Conservation (phyloP, 768 basidiomycete species). For the Pleurotus sapidus region DNA sequence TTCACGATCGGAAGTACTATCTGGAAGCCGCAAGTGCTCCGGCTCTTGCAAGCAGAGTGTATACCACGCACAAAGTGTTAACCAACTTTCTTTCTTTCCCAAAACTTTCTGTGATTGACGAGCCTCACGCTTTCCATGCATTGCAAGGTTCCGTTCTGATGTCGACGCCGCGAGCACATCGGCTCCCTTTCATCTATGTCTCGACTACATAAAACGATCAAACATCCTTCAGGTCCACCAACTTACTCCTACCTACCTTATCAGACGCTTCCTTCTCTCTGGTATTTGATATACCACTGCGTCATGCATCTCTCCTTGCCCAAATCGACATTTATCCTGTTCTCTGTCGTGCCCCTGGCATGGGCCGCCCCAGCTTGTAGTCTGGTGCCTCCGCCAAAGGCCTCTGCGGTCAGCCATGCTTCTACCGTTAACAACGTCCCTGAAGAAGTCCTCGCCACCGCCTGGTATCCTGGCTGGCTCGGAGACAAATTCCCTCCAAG, state of each 20-base stretch:
- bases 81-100: background rate
- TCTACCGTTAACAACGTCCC: constrained; percentile 9
- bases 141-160: background rate
- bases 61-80: no score
- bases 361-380: constrained; percentile 29
- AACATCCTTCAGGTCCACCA: background rate
- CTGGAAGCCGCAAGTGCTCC: no score
- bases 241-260: background rate
- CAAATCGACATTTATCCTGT: constrained; percentile 19
- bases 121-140: background rate
- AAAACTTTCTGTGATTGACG: background rate
- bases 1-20: background rate
- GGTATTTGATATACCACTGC: background rate
- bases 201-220: constrained; percentile 1
- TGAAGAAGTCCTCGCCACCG: constrained; percentile 40
- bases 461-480: constrained; percentile 60
- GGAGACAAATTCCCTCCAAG: constrained; percentile 34
- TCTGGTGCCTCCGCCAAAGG: constrained; percentile 25
- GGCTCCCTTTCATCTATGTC: background rate
- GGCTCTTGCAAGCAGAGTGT: no score
- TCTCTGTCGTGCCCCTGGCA: constrained; percentile 20
- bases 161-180: no score
- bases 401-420: background rate
- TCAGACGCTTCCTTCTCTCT: background rate
- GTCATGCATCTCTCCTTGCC: constrained; percentile 9